Evolutionary conservation across 345 rosid genomes (phyloP).

Genomic region (Orychophragmus violaceus): DNA sequence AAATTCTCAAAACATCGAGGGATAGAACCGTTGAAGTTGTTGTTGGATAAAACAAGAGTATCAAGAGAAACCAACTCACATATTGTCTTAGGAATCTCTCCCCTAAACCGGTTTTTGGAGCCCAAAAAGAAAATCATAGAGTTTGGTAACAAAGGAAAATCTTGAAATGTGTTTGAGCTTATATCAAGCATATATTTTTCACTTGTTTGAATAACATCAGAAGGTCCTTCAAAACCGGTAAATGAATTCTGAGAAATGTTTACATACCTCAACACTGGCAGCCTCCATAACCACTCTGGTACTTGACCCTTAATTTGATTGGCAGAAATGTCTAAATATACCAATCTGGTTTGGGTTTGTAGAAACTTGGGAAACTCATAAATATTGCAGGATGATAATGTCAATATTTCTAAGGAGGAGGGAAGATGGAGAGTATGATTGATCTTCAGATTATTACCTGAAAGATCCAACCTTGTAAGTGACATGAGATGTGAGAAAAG

Average conservation of each 20-base stretch:
- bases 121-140: background rate
- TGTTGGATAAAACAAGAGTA: conserved; percentile 20
- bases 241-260: conserved; percentile 15
- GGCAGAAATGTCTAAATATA: background rate
- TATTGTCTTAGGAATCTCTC: conserved; percentile 6
- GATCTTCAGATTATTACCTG: background rate
- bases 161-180: conserved; percentile 1
- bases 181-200: background rate
- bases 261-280: background rate
- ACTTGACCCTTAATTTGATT: conserved; percentile 24
- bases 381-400: conserved; percentile 1
- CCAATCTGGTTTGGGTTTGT: background rate
- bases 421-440: background rate
- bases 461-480: conserved; percentile 9
- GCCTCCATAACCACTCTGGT: conserved; percentile 8
- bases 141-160: background rate
- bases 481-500: background rate
- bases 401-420: background rate
- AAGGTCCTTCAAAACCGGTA: background rate
- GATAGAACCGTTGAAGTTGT: conserved; percentile 25
- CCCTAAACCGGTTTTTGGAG: background rate
- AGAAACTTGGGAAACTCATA: conserved; percentile 24
- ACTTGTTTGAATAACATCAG: background rate
- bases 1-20: conserved; percentile 19
- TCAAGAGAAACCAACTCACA: background rate